Base-by-base conservation (phyloP, 495 filamentous ascomycete genomes). In the Neurospora hispaniola region DNA sequence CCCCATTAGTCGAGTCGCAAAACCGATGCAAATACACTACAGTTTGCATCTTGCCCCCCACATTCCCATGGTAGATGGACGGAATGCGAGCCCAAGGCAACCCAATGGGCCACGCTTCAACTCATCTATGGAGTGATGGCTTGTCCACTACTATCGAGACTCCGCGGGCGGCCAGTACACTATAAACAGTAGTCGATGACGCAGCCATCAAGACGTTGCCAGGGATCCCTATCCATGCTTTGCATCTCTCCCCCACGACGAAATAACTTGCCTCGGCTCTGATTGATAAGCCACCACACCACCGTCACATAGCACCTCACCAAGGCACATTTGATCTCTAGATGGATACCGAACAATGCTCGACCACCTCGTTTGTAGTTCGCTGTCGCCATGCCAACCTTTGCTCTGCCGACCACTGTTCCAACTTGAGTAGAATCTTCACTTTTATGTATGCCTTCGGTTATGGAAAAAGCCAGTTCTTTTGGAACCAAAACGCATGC, bases 141-240 rank as follows among this genome's bases (percentile, higher is more conserved):
- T 35, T 66, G 54, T 66, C 54, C 27, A 14, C 12, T 66, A 18
- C 27, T 2, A 3, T 31, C 1, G 6, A 16, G 14, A 38, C 35
- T 18, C 54, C 54, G 27, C 54, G 54, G 54, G 14, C 54, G 20
- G 48, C 48, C 41, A 18, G 20, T 12, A 41, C 39, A 40, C 8
- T 41, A n/a, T 42, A 69, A 43, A 38, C 35, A 38, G 35, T 38
- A 38, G 35, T 72, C 54, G 71, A 69, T 72, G 71, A 72, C 71
- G 71, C 71, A 69, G 54, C 27, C 54, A 66, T 35, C 18, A 14
- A 35, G 27, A 16, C 12, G 14, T 38, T 66, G 54, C 54, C 54
- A 66, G 54, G 54, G 23, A 62, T 62, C 54, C 54, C 27, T 16
- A 62, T n/a, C 23, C 54, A 62, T 62, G 23, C 20, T 62, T 62